These are phyloP conservation scores for Tardiomyces blankii DNA, from an alignment of 1,139 yeast genomes.

Conservation along the genomic window DNA sequence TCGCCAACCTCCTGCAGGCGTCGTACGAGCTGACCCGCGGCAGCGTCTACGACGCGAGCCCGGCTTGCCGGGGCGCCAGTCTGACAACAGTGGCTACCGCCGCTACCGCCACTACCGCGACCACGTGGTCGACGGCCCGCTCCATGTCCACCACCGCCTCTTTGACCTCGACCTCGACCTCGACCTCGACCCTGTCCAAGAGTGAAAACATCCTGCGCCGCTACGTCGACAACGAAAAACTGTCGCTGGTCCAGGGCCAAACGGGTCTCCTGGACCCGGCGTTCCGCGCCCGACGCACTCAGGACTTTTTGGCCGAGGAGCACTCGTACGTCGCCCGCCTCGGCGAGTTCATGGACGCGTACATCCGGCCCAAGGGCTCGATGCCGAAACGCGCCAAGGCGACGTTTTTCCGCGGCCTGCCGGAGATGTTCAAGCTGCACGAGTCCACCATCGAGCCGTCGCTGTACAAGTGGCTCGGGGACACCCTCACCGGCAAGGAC, in stretches of 20 bases:
- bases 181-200: constrained; percentile 5
- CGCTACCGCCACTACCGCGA: not conserved
- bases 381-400: constrained; percentile 7
- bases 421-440: constrained; percentile 16
- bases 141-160: not conserved
- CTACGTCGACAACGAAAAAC: constrained; percentile 9
- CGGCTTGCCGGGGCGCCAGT: not conserved
- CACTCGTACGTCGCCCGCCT: constrained; percentile 12
- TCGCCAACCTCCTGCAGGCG: not conserved
- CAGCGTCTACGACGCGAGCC: not conserved
- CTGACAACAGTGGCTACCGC: not conserved
- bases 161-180: not conserved
- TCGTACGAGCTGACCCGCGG: not conserved
- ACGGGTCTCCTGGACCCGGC: constrained; percentile 2
- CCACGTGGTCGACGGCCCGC: not conserved
- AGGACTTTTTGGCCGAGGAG: constrained; percentile 14
- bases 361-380: constrained; percentile 6
- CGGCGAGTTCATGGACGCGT: constrained; percentile 13
- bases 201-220: constrained; percentile 13
- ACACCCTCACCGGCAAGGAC: not conserved
- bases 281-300: constrained; percentile 4
- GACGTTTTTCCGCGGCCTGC: constrained; percentile 13
- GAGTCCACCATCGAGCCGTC: not conserved
- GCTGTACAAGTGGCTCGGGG: not conserved
- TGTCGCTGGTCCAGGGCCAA: constrained; percentile 1